Conservation (phyloP, 2,329 filamentous ascomycete species). For the Phialemonium atrogriseum region DNA sequence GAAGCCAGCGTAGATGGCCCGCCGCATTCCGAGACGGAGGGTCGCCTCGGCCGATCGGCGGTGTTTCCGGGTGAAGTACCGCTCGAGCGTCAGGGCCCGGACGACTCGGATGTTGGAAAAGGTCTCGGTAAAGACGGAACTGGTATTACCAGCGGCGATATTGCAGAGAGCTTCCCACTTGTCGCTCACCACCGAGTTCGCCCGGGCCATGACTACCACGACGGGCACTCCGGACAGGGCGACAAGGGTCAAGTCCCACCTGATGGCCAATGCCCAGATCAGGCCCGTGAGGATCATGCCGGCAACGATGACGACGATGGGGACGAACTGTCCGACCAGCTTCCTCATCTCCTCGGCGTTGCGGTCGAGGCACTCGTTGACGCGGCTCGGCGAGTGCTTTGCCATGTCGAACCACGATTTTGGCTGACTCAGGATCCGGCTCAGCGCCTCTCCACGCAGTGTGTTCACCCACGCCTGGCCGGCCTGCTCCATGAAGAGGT, state of each 20-base stretch:
- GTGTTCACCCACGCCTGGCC: conserved; percentile 71
- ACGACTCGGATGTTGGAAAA: conserved; percentile 75
- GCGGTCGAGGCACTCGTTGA: conserved; percentile 68
- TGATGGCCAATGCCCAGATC: conserved; percentile 63
- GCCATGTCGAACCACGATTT: conserved; percentile 69
- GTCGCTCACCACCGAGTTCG: conserved; percentile 56
- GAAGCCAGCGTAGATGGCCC: conserved; percentile 58
- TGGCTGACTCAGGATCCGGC: conserved; percentile 65
- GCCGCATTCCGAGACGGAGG: conserved; percentile 53
- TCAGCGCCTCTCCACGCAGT: conserved; percentile 60
- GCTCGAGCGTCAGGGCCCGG: conserved; percentile 64
- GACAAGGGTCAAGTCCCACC: conserved; percentile 77
- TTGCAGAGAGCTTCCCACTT: conserved; percentile 67
- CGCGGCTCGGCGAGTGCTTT: conserved; percentile 51
- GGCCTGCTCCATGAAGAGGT: conserved; percentile 62
- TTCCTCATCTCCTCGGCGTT: conserved; percentile 84
- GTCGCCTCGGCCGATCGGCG: conserved; percentile 38
- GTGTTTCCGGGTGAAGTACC: conserved; percentile 61
- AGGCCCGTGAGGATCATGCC: conserved; percentile 63
- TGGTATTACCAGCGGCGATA: conserved; percentile 49
- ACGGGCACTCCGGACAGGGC: conserved; percentile 61
- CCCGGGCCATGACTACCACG: conserved; percentile 56
- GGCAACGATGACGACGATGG: conserved; percentile 56
- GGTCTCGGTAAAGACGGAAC: conserved; percentile 62
- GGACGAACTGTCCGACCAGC: conserved; percentile 69